Evolutionary conservation across 805 yeast genomes (phyloP).

Genomic region (Metschnikowia lachancei): DNA sequence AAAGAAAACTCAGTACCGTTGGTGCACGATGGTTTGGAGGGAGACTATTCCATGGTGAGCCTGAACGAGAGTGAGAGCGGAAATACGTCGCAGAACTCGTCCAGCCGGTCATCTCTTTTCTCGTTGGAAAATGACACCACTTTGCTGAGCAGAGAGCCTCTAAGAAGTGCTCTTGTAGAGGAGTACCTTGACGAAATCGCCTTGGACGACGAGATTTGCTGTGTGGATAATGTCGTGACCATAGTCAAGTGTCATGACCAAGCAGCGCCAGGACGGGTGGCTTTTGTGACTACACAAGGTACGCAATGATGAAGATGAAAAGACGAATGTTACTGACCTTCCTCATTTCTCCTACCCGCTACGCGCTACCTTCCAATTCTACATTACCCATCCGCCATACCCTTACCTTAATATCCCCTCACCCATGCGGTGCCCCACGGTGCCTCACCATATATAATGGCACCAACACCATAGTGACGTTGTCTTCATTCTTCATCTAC

Average conservation of each 20-base stretch:
- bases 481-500: too few species aligned
- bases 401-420: too few species aligned
- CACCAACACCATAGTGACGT: too few species aligned
- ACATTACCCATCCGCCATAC: too few species aligned
- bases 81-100: not conserved
- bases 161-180: constrained; percentile 13
- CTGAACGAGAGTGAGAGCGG: not conserved
- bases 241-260: constrained; percentile 21
- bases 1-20: not conserved
- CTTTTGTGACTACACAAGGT: constrained; percentile 6
- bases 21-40: not conserved
- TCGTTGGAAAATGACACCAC: constrained; percentile 4
- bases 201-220: constrained; percentile 21
- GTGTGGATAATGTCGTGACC: constrained; percentile 27
- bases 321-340: too few species aligned
- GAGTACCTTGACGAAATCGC: constrained; percentile 21
- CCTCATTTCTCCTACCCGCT: too few species aligned
- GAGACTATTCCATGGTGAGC: not conserved
- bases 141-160: not conserved
- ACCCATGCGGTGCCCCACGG: too few species aligned
- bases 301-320: too few species aligned
- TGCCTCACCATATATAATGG: too few species aligned
- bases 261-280: constrained; percentile 15
- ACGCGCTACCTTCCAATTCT: too few species aligned
- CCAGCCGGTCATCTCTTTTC: constrained; percentile 16